These are phyloP conservation scores for Nyssa sinensis DNA, from an alignment of 148 eudicot genomes.

Conservation along the genomic window DNA sequence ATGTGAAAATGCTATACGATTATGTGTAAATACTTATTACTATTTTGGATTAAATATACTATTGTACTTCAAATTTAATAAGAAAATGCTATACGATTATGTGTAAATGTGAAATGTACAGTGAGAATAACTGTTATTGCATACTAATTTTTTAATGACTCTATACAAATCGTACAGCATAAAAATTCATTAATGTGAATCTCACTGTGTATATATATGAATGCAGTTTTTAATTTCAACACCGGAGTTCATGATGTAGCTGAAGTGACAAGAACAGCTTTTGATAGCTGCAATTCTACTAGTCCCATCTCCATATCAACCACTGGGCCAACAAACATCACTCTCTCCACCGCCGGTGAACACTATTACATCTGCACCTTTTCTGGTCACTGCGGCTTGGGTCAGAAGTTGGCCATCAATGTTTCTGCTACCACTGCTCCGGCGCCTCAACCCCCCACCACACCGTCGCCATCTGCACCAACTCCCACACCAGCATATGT, in stretches of 20 bases:
- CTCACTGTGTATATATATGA: no score
- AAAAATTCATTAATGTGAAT: no score
- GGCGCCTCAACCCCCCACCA: constrained; percentile 11
- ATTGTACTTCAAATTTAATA: no score
- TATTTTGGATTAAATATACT: no score
- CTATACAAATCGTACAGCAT: no score
- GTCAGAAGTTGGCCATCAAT: constrained; percentile 49
- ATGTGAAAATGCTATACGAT: no score
- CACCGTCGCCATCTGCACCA: constrained; percentile 19
- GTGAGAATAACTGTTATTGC: no score
- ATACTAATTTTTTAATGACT: no score
- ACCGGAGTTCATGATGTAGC: constrained; percentile 58
- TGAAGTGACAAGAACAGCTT: constrained; percentile 43
- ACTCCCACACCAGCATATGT: constrained; percentile 2
- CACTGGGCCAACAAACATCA: constrained; percentile 44
- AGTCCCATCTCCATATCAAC: constrained; percentile 29
- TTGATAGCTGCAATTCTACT: constrained; percentile 31
- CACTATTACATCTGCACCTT: constrained; percentile 61
- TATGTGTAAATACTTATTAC: no score
- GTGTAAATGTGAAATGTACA: no score
- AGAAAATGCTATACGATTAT: no score
- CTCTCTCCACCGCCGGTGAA: constrained; percentile 38
- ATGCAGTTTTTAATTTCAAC: constrained; percentile 59
- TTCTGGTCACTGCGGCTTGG: constrained; percentile 34
- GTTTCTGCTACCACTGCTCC: constrained; percentile 31